phyloP scores from a whole-genome alignment of 192 early-diverging fungal genomes.

The Coemansia brasiliensis region DNA sequence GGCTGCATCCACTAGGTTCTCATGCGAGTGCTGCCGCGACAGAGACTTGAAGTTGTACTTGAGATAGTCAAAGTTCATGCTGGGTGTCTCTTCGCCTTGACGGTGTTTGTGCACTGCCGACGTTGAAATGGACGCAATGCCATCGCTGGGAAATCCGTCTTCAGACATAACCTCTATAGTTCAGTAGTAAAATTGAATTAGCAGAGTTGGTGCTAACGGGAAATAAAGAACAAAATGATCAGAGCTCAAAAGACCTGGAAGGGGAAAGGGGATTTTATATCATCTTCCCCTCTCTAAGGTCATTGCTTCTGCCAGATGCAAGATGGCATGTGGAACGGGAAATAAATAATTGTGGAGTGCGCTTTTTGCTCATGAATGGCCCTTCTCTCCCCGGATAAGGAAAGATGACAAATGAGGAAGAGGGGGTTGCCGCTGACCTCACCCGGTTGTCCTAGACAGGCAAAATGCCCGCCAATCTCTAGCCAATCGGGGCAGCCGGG shows the following conservation, averaged over 20 bases:
- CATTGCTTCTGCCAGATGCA: neutral
- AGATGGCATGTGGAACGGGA: too few relatives aligned
- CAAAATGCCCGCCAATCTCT: slow-evolving; percentile 8
- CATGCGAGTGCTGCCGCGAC: slow-evolving; percentile 41
- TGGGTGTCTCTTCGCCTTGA: slow-evolving; percentile 26
- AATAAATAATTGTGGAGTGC: too few relatives aligned
- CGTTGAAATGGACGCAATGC: slow-evolving; percentile 39
- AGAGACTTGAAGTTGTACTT: slow-evolving; percentile 56
- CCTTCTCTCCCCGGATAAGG: too few relatives aligned
- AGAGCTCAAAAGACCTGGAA: too few relatives aligned
- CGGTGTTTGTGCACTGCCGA: slow-evolving; percentile 22
- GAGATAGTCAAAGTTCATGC: slow-evolving; percentile 56
- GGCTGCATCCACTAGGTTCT: slow-evolving; percentile 33
- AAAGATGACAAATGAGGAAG: neutral
- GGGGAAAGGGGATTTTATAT: too few relatives aligned
- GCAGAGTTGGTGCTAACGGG: neutral
- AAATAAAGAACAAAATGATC: too few relatives aligned
- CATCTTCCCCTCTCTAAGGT: too few relatives aligned
- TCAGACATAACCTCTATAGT: slow-evolving; percentile 36
- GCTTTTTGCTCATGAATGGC: neutral
- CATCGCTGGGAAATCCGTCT: slow-evolving; percentile 30
- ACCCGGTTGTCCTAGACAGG: slow-evolving; percentile 1
- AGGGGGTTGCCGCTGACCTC: slow-evolving; percentile 8
- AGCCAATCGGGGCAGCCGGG: slow-evolving; percentile 1
- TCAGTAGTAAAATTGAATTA: neutral